A percentile compares a stretch with the other conserved stretches of the same genome.
phyloP scores from a whole-genome alignment of 805 yeast genomes.

The Starmera pachycereana region DNA sequence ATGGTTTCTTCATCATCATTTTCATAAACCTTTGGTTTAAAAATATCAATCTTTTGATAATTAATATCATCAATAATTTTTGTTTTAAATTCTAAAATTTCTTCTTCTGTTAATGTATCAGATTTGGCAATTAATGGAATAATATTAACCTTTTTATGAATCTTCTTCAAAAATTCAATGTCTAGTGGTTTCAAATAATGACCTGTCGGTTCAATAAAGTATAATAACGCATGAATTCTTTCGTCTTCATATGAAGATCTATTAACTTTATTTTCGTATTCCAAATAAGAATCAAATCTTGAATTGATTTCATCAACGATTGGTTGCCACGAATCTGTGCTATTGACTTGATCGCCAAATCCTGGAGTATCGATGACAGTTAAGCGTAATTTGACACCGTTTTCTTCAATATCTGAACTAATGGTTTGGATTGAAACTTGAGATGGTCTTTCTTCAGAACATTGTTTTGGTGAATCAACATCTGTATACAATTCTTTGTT shows the following conservation, averaged over 20 bases:
- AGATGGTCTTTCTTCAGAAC: constrained; percentile 30
- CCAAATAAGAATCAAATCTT: constrained; percentile 83
- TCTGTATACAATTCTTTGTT: constrained; percentile 48
- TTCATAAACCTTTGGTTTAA: constrained; percentile 69
- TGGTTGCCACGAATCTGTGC: constrained; percentile 76
- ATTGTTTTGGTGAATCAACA: constrained; percentile 26
- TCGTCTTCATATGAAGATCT: constrained; percentile 65
- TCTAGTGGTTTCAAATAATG: constrained; percentile 86
- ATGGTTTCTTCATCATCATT: constrained; percentile 80
- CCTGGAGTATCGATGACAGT: constrained; percentile 89
- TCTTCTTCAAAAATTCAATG: constrained; percentile 74
- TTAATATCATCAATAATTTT: constrained; percentile 70
- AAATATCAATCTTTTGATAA: constrained; percentile 63
- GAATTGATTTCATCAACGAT: constrained; percentile 80
- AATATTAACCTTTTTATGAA: constrained; percentile 85
- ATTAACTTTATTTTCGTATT: constrained; percentile 75
- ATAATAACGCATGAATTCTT: constrained; percentile 87
- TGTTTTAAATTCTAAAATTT: constrained; percentile 63
- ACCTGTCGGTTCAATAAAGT: constrained; percentile 96
- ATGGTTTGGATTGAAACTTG: constrained; percentile 50
- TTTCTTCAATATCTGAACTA: constrained; percentile 77
- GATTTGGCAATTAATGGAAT: constrained; percentile 94
- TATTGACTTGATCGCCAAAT: constrained; percentile 84
- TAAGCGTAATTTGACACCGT: constrained; percentile 78
- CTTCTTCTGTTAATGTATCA: constrained; percentile 86